Percentiles rank a stretch among this genome's conserved stretches.
phyloP scores from a whole-genome alignment of 2,329 filamentous ascomycete species.

The Calonectria naviculata region DNA sequence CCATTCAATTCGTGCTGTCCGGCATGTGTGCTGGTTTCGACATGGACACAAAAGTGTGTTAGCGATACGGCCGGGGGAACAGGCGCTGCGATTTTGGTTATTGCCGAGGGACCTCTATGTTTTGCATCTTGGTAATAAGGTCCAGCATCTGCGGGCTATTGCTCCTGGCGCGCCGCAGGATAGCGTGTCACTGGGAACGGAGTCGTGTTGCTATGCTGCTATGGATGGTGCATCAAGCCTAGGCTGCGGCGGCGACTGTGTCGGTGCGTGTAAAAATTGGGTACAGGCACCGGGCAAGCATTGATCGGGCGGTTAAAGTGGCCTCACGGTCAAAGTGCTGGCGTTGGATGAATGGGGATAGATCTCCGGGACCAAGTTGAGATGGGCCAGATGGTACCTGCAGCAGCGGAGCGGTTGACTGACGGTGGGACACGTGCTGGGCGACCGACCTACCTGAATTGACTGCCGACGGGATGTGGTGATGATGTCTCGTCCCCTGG shows the following conservation, averaged over 20 bases:
- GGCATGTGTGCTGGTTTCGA: conserved; percentile 14
- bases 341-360: conserved; percentile 23
- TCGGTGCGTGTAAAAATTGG: conserved; percentile 9
- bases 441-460: neutral
- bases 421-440: conserved; percentile 31
- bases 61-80: conserved; percentile 4
- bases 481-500: neutral
- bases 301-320: conserved; percentile 5
- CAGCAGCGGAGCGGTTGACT: conserved; percentile 32
- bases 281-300: neutral
- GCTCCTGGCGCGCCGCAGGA: conserved; percentile 17
- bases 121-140: conserved; percentile 10
- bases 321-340: conserved; percentile 9
- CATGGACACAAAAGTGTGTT: neutral
- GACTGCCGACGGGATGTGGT: neutral
- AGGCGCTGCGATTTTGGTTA: neutral
- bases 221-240: neutral
- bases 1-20: conserved; percentile 1
- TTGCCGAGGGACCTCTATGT: conserved; percentile 2
- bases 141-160: conserved; percentile 4
- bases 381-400: conserved; percentile 42
- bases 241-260: neutral
- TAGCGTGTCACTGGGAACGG: conserved; percentile 19
- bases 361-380: conserved; percentile 37
- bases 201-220: neutral